Percentiles rank a stretch among this genome's conserved stretches.
Evolutionary conservation across 768 basidiomycete genomes (phyloP).

Genomic region (Chalciporus piperatus): DNA sequence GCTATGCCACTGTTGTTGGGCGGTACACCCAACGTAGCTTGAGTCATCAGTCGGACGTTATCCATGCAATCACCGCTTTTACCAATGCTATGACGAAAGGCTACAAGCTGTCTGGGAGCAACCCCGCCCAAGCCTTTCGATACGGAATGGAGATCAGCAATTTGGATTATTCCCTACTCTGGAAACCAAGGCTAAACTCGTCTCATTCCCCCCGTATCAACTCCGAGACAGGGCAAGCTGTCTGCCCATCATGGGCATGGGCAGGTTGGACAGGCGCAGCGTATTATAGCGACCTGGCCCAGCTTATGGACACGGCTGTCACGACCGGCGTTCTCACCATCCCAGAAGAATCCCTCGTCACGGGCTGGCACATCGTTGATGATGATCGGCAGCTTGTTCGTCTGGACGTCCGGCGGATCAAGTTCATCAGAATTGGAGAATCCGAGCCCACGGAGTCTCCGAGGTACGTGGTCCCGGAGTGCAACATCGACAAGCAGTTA

Average conservation of each 20-base stretch:
- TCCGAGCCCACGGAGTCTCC: not conserved
- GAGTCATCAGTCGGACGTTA: constrained; percentile 14
- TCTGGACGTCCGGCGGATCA: constrained; percentile 7
- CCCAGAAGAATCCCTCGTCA: constrained; percentile 19
- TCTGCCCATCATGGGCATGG: constrained; percentile 27
- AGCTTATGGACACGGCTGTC: not conserved
- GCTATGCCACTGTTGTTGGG: constrained; percentile 7
- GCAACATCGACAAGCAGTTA: not conserved
- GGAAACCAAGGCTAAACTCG: constrained; percentile 19
- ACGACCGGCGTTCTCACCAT: not conserved
- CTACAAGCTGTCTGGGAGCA: not conserved
- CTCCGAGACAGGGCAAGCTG: not conserved
- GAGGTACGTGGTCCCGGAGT: constrained; percentile 6
- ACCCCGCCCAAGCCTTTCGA: constrained; percentile 5
- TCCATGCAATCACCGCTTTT: constrained; percentile 9
- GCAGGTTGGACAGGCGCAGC: constrained; percentile 24
- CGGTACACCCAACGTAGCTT: constrained; percentile 13
- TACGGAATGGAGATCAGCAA: constrained; percentile 13
- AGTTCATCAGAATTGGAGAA: not conserved
- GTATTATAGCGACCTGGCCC: not conserved
- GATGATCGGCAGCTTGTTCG: constrained; percentile 7
- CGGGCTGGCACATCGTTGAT: constrained; percentile 16
- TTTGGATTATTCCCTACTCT: constrained; percentile 17
- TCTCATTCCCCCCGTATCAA: constrained; percentile 8
- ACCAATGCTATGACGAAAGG: constrained; percentile 1